Percentiles rank a stretch among this genome's conserved stretches.
phyloP scores from a whole-genome alignment of 1,284 basidiomycete species.

The Calocybe gambosa region DNA sequence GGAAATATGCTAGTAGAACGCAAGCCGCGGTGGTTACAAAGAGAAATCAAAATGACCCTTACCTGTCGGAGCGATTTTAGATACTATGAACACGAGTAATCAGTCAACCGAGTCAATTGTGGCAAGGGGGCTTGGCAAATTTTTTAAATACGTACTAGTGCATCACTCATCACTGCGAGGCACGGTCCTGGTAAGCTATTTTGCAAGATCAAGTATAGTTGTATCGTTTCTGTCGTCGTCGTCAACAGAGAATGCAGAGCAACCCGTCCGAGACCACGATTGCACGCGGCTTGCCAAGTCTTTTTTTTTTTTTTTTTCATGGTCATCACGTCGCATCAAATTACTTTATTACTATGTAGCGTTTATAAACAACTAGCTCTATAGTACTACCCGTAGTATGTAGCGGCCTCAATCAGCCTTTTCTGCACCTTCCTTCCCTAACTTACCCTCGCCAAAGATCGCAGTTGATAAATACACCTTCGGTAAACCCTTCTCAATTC shows the following conservation, averaged over 20 bases:
- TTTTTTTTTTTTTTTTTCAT: background rate
- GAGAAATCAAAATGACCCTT: slow-evolving; percentile 17
- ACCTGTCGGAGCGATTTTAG: slow-evolving; percentile 19
- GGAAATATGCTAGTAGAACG: slow-evolving; percentile 1
- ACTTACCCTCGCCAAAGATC: slow-evolving; percentile 21
- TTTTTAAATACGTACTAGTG: slow-evolving; percentile 16
- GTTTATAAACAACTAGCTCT: background rate
- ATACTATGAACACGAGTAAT: slow-evolving; percentile 19
- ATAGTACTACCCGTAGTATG: background rate
- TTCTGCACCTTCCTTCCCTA: slow-evolving; percentile 11
- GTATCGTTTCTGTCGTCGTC: background rate
- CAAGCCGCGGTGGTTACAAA: slow-evolving; percentile 15
- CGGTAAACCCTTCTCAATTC: slow-evolving; percentile 26
- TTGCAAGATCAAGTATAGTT: no score
- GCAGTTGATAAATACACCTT: slow-evolving; percentile 25
- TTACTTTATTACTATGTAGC: background rate
- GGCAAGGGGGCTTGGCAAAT: slow-evolving; percentile 21
- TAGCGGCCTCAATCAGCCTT: slow-evolving; percentile 1
- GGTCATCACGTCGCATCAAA: background rate
- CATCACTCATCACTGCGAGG: slow-evolving; percentile 12
- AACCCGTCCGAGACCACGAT: background rate
- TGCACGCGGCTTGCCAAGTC: background rate
- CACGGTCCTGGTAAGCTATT: background rate
- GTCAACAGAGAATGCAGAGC: background rate
- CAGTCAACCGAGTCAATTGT: slow-evolving; percentile 20